phyloP scores from a whole-genome alignment of 139 green algal genomes.

The Haematococcus sp. region DNA sequence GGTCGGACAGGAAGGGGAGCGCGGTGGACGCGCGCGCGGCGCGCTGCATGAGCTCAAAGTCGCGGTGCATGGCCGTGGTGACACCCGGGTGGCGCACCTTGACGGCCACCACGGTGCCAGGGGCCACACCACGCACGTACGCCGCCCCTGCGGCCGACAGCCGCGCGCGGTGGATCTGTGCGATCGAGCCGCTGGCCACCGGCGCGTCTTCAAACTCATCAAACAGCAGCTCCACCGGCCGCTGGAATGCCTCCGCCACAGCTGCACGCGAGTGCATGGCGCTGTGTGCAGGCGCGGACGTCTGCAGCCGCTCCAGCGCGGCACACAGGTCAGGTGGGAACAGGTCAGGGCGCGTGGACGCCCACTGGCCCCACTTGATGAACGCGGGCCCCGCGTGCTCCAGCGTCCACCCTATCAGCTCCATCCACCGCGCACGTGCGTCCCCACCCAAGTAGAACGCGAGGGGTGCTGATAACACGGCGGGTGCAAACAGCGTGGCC shows the following conservation, averaged over 20 bases:
- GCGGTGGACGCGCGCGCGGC: conserved; percentile 38
- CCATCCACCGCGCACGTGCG: conserved; percentile 57
- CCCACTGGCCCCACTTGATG: conserved; percentile 93
- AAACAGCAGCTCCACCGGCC: conserved; percentile 77
- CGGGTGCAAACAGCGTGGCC: conserved; percentile 63
- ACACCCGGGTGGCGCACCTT: conserved; percentile 82
- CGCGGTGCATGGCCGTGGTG: conserved; percentile 59
- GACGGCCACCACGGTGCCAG: conserved; percentile 60
- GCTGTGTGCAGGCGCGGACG: conserved; percentile 63
- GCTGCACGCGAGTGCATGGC: conserved; percentile 13
- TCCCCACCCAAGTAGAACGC: conserved; percentile 35
- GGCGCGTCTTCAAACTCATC: conserved; percentile 77
- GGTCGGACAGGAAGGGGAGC: conserved; percentile 55
- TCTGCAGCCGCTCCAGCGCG: conserved; percentile 64
- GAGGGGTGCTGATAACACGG: conserved; percentile 40
- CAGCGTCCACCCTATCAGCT: conserved; percentile 75
- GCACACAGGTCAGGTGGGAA: conserved; percentile 83
- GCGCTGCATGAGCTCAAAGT: conserved; percentile 84
- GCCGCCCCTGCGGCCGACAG: conserved; percentile 38
- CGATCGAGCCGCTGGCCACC: conserved; percentile 92
- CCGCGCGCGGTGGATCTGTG: conserved; percentile 75
- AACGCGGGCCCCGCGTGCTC: conserved; percentile 68
- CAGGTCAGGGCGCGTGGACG: conserved; percentile 81
- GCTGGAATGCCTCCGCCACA: conserved; percentile 53
- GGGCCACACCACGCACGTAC: neutral